A percentile compares a stretch with the other conserved stretches of the same genome.
Conservation (phyloP, 2,329 filamentous ascomycete genomes). For the Neofusicoccum cordaticola region DNA sequence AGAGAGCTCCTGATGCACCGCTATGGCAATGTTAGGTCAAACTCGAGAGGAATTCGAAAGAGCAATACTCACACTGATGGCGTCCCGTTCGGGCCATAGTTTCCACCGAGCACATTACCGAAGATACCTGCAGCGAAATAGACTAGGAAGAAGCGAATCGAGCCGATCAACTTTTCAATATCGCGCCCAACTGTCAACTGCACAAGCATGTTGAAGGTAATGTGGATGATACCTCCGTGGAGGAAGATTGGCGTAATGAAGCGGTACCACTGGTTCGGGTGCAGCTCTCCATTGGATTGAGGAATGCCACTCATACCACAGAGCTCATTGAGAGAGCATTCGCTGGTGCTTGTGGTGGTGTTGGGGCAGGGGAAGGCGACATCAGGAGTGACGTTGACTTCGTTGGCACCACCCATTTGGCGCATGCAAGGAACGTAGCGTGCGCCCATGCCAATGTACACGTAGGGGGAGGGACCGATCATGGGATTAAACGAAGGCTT, state of each 20-base stretch:
- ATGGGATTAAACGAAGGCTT: slow-evolving; percentile 91
- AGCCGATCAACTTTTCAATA: slow-evolving; percentile 87
- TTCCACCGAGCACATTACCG: slow-evolving; percentile 90
- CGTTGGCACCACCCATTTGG: slow-evolving; percentile 47
- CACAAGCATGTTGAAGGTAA: slow-evolving; percentile 89
- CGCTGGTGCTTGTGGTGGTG: slow-evolving; percentile 57
- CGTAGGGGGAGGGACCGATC: slow-evolving; percentile 88
- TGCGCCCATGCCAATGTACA: slow-evolving; percentile 96
- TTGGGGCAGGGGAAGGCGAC: slow-evolving; percentile 79
- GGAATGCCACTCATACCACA: slow-evolving; percentile 82
- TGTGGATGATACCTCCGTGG: slow-evolving; percentile 90
- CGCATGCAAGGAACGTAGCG: slow-evolving; percentile 95
- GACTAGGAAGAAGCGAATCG: slow-evolving; percentile 81
- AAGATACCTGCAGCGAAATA: slow-evolving; percentile 93
- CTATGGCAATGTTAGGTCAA: slow-evolving; percentile 32
- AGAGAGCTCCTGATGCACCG: slow-evolving; percentile 85
- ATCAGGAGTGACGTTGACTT: slow-evolving; percentile 60
- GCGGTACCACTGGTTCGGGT: slow-evolving; percentile 92
- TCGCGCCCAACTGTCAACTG: slow-evolving; percentile 88
- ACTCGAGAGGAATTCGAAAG: background rate
- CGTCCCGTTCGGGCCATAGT: slow-evolving; percentile 79
- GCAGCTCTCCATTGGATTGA: slow-evolving; percentile 44
- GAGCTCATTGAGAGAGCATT: slow-evolving; percentile 74
- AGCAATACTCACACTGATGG: slow-evolving; percentile 52
- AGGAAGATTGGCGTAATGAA: slow-evolving; percentile 96